These are phyloP conservation scores for Ophiostoma montium DNA, from an alignment of 2,329 filamentous ascomycete genomes.

Conservation along the genomic window DNA sequence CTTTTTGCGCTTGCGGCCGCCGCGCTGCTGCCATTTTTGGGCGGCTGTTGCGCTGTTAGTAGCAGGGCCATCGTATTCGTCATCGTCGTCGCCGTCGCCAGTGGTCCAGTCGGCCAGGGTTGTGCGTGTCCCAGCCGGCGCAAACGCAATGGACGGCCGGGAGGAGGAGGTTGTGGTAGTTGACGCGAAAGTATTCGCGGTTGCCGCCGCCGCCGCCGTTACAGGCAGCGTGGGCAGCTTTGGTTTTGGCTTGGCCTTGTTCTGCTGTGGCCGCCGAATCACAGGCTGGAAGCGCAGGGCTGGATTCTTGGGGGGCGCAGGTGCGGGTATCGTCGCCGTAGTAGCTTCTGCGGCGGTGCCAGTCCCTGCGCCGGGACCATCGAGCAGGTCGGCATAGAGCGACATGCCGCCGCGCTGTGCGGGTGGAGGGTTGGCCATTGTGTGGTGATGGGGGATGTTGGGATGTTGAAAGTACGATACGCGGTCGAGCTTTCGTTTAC, in stretches of 20 bases:
- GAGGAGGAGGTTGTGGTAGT: slow-evolving; percentile 12
- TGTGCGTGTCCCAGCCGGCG: slow-evolving; percentile 18
- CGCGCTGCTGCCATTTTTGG: slow-evolving; percentile 53
- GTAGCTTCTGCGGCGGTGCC: slow-evolving; percentile 16
- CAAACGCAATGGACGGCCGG: slow-evolving; percentile 10
- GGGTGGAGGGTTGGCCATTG: slow-evolving; percentile 21
- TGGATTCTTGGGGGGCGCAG: slow-evolving; percentile 41
- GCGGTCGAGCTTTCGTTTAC: too few species aligned
- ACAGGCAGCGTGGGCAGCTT: neutral
- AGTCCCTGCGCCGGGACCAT: slow-evolving; percentile 44
- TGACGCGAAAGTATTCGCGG: slow-evolving; percentile 1
- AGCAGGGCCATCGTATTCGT: neutral
- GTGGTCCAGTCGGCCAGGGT: slow-evolving; percentile 66
- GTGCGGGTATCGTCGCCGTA: slow-evolving; percentile 24
- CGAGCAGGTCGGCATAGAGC: slow-evolving; percentile 74
- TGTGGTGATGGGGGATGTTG: neutral
- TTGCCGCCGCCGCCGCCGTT: neutral
- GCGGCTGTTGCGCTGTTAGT: slow-evolving; percentile 12
- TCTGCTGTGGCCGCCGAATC: slow-evolving; percentile 55
- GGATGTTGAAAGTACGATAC: neutral
- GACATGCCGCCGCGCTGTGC: slow-evolving; percentile 43
- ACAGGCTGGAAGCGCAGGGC: slow-evolving; percentile 79
- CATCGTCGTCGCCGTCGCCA: slow-evolving; percentile 2
- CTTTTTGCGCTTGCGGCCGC: slow-evolving; percentile 40
- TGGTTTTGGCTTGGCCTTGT: slow-evolving; percentile 46